These are phyloP conservation scores for maize (Zea mays) DNA, from an alignment of 176 grass and related monocot species.

Conservation along the genomic window Zm-B73-REFERENCE-NAM-5.0 NC_050096.1:146099501-146100000, in stretches of 20 bases:
- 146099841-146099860: neutral
- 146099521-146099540: too few species aligned
- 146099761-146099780: neutral
- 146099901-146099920: neutral
- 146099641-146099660: neutral
- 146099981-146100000: neutral
- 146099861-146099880: neutral
- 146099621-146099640: conserved; percentile 11
- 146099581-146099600: conserved; percentile 16
- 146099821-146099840: neutral
- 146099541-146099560: too few species aligned
- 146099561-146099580: too few species aligned
- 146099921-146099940: neutral
- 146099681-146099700: neutral
- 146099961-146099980: neutral
- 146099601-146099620: neutral
- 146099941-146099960: neutral
- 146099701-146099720: neutral
- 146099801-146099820: neutral
- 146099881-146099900: conserved; percentile 8
- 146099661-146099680: neutral
- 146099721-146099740: conserved; percentile 1
- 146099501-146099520: too few species aligned
- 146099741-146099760: neutral
- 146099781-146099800: neutral